A percentile compares a stretch with the other conserved stretches of the same genome.
These are phyloP conservation scores for Fusarium lateritium DNA, from an alignment of 2,329 filamentous ascomycete species.

Conservation along the genomic window DNA sequence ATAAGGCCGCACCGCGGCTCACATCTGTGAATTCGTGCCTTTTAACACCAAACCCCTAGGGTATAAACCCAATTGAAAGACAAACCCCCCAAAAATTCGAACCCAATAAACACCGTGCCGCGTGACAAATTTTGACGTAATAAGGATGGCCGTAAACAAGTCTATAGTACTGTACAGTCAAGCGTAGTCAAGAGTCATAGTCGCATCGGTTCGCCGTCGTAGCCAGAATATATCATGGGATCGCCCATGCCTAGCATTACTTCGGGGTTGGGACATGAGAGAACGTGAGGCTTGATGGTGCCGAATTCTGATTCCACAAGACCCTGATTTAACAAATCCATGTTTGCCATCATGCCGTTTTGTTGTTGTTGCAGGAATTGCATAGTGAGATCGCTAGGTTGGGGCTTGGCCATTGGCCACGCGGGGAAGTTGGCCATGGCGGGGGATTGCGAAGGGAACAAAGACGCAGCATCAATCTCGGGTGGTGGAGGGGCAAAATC, in stretches of 20 bases:
- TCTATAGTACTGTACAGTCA: slow-evolving; percentile 47
- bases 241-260: slow-evolving; percentile 71
- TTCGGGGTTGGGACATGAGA: slow-evolving; percentile 67
- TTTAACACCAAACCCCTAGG: slow-evolving; percentile 27
- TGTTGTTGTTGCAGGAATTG: slow-evolving; percentile 62
- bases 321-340: slow-evolving; percentile 65
- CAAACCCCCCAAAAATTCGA: slow-evolving; percentile 7
- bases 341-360: slow-evolving; percentile 59
- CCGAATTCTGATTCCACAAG: slow-evolving; percentile 67
- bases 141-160: slow-evolving; percentile 46
- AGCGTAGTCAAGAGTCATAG: slow-evolving; percentile 51
- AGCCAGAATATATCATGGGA: slow-evolving; percentile 71
- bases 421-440: slow-evolving; percentile 52
- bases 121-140: slow-evolving; percentile 45
- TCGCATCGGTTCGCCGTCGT: slow-evolving; percentile 62
- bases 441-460: slow-evolving; percentile 57
- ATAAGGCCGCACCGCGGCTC: slow-evolving; percentile 31
- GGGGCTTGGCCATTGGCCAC: slow-evolving; percentile 52
- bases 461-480: slow-evolving; percentile 52
- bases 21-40: slow-evolving; percentile 16
- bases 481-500: slow-evolving; percentile 55
- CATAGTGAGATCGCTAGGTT: slow-evolving; percentile 52
- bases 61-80: slow-evolving; percentile 31
- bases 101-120: slow-evolving; percentile 41
- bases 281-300: slow-evolving; percentile 69